Base-by-base conservation (phyloP, 257 asterid species). In the Solanum tarapatanum region DNA sequence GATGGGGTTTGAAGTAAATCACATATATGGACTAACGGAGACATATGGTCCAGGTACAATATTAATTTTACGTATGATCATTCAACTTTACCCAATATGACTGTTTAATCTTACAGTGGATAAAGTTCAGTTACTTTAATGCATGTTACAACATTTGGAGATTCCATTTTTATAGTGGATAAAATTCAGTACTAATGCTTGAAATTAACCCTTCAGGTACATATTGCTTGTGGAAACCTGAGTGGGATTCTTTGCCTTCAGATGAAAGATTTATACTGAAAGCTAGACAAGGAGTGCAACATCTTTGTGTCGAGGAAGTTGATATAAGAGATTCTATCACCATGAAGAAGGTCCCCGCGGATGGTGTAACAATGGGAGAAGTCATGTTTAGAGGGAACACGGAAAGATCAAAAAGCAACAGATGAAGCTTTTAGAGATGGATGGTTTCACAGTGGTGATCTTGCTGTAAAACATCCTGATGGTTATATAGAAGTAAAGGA, bases 151-250 rank as follows among this genome's bases (percentile, higher is more conserved):
- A 74, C 55, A 76, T 23, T 77, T 13, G 7, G 6, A 30, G 6
- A n/a, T 23, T 74, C 9, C 48, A 76, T 23, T 37, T 11, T 39
- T 32, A 51, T 13, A n/a, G 8, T n/a, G 21, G 8, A 77, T 39
- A 77, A 41, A 41, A 24, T 77, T 24, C 4, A 8, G n/a, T 39
- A 36, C 32, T 41, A 28, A n/a, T 17, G 5, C 12, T 11, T 77
- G 84, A 41, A 41, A 41, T 41, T n/a, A 24, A 41, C 84, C 36
- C 58, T 41, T 41, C 37, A 79, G 84, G 66, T 26, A 43, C 64
- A 79, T 79, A 79, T 79, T 43, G 84, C 10, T 79, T 79, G 66
- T 79, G 84, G 84, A 79, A 79, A 39, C 85, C 85, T 16, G 85
- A 80, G 69, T 80, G 68, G 68, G 85, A 80, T 45, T 80, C 39